Evolutionary conservation across 192 early-diverging fungal species (phyloP), one percentile per base, ranked within the genome.

Genomic region (Dispira parvispora): DNA sequence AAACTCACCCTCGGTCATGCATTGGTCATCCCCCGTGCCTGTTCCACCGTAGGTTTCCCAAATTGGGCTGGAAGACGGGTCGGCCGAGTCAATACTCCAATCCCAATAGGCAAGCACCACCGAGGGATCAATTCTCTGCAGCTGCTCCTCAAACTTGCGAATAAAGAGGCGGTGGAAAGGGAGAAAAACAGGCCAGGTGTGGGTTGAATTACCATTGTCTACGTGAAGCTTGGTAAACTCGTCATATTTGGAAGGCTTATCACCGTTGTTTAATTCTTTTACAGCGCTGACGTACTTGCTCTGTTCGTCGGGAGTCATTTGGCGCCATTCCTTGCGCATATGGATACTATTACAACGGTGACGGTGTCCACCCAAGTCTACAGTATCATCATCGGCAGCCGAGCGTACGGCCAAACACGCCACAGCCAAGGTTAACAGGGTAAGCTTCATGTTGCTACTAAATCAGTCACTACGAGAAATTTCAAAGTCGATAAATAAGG

Each of bases 31-130:
- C 9, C 70, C 65, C 46, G 70, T 73, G 12, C 76, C 73, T 16
- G 70, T 73, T 13, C 74, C 54, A 11, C 70, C 64, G 43, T 67
- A 63, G 12, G 69, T 18, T 21, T 21, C 58, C 28, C 72, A 66
- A n/a, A 76, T 69, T 4, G 62, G 65, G 27, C 75, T 73, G 20
- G 64, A 63, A 0, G 78, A 70, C 3, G 78, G 73, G 57, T 62
- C 64, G 61, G 69, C 71, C 42, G 74, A 76, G 63, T 78, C 78
- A 21, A 66, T 67, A 2, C 75, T 65, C 79, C 77, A 81, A 43
- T 84, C 83, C 79, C 79, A 82, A 70, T 70, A 82, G 0, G 81
- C 77, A 10, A 82, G 43, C n/a, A 70, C 65, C 63, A 81, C 70
- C 63, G 50, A 61, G 1, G 67, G 57, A 53, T 70, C 46, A 45